A percentile compares a stretch with the other conserved stretches of the same genome.
Evolutionary conservation across 148 eudicot species (phyloP).

Genomic region (Vaccinium vitisidaea): DNA sequence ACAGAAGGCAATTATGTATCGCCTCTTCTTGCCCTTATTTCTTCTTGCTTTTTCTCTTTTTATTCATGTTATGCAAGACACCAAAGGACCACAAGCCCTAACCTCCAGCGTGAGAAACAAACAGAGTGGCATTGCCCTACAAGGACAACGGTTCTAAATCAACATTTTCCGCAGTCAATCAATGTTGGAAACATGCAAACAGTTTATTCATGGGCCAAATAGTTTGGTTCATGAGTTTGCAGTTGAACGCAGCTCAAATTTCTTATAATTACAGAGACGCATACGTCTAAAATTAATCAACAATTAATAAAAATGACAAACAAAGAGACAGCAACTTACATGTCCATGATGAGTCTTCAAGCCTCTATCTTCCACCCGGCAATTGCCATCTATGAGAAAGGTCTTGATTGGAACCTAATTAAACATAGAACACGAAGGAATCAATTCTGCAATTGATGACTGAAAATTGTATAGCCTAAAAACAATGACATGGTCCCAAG

Average conservation of each 20-base stretch:
- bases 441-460: conserved; percentile 5
- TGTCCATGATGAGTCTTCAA: conserved; percentile 99
- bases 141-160: background rate
- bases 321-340: conserved; percentile 49
- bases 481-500: background rate
- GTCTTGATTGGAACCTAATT: conserved; percentile 84
- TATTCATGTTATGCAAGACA: conserved; percentile 3
- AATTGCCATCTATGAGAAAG: conserved; percentile 91
- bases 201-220: background rate
- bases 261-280: background rate
- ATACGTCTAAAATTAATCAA: background rate
- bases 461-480: background rate
- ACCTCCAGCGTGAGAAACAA: conserved; percentile 4
- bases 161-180: background rate
- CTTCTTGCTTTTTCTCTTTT: background rate
- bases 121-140: background rate
- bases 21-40: background rate
- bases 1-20: background rate
- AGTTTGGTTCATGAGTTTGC: background rate
- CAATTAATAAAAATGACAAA: background rate
- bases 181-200: conserved; percentile 7
- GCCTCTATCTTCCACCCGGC: conserved; percentile 98
- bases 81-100: background rate
- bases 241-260: background rate
- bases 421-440: conserved; percentile 15